Conservation (phyloP, 768 basidiomycete species). For the Macrolepiota albuminosa region DNA sequence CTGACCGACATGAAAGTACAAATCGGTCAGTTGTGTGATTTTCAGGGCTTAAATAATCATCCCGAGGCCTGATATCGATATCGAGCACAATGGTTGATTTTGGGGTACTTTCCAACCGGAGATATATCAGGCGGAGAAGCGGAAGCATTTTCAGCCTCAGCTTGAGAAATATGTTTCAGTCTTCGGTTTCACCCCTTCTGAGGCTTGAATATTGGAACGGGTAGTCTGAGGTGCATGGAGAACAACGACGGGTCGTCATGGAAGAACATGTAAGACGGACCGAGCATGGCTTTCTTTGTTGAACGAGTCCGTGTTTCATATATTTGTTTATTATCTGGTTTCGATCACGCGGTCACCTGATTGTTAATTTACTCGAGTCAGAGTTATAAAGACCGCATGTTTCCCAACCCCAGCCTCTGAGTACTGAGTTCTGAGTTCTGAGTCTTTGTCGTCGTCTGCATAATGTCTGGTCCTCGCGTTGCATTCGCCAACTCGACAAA, state of each 20-base stretch:
- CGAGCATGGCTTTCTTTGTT: neutral
- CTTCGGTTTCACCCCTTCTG: neutral
- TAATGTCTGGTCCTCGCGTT: constrained; percentile 18
- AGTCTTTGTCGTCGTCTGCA: constrained; percentile 12
- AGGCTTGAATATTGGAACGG: neutral
- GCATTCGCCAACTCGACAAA: constrained; percentile 20
- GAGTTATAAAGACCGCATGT: constrained; percentile 15
- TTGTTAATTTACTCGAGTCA: neutral
- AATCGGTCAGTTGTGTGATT: neutral
- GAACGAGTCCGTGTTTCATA: neutral
- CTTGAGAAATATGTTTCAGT: neutral
- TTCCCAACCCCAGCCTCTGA: constrained; percentile 11
- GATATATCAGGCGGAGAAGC: neutral
- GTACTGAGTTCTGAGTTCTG: constrained; percentile 6
- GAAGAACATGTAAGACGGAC: neutral
- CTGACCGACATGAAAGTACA: neutral
- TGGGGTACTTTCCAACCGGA: neutral
- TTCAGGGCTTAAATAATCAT: neutral
- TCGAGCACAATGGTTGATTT: neutral
- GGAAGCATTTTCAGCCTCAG: neutral
- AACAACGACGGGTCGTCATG: neutral
- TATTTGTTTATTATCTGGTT: constrained; percentile 1
- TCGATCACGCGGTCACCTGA: constrained; percentile 19
- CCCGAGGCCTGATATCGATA: neutral
- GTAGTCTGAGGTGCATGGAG: neutral